Percentiles rank a stretch among this genome's conserved stretches.
phyloP scores from a whole-genome alignment of 805 yeast genomes.

The Kodamaea laetipori region DNA sequence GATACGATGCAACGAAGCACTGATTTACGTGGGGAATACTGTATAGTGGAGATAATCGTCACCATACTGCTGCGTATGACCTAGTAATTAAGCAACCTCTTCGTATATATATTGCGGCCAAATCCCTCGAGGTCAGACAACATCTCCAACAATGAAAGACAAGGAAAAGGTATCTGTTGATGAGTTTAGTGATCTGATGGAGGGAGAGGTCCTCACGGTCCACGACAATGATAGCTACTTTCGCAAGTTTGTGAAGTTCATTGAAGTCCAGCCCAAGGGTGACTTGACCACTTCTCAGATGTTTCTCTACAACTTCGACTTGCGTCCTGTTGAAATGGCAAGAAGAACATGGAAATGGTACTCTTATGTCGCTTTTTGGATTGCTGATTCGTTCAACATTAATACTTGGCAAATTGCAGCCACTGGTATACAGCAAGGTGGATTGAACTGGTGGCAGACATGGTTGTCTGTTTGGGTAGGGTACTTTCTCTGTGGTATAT shows the following conservation, averaged over 20 bases:
- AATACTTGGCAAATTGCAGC: conserved; percentile 92
- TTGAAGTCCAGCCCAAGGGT: conserved; percentile 38
- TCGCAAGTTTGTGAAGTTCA: conserved; percentile 26
- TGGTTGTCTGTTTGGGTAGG: conserved; percentile 92
- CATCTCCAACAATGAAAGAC: neutral
- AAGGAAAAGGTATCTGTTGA: conserved; percentile 8
- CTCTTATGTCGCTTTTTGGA: conserved; percentile 79
- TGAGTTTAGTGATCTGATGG: conserved; percentile 2
- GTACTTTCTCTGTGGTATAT: conserved; percentile 66
- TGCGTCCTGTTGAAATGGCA: conserved; percentile 72
- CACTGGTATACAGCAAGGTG: conserved; percentile 71
- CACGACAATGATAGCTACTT: conserved; percentile 29
- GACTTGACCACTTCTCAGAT: conserved; percentile 58
- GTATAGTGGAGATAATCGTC: no score
- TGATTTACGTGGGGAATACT: no score
- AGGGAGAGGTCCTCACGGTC: conserved; percentile 15
- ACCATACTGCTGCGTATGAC: no score
- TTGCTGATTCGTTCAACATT: conserved; percentile 87
- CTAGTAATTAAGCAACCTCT: no score
- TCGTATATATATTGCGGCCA: no score
- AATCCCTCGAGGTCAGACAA: neutral
- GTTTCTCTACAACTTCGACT: conserved; percentile 72
- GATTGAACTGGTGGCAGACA: conserved; percentile 88
- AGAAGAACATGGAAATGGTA: conserved; percentile 87
- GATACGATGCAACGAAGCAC: no score